Evolutionary conservation across 768 basidiomycete species (phyloP).

Genomic region (Strobilomyces confusus): DNA sequence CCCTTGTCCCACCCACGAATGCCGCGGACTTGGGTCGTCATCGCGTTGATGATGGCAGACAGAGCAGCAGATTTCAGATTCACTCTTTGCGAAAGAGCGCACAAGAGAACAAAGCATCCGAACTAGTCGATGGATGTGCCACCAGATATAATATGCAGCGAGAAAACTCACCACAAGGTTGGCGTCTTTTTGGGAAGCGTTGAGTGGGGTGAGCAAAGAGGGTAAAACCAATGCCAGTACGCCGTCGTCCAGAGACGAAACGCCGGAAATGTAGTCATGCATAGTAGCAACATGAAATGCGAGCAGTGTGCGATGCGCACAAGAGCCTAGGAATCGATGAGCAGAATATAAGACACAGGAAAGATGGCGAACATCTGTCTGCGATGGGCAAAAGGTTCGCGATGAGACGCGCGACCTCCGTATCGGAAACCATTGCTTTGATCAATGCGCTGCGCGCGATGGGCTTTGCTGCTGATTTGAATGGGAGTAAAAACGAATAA

Average conservation of each 20-base stretch:
- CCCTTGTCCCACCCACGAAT: conserved; percentile 16
- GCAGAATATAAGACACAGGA: background rate
- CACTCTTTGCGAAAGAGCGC: conserved; percentile 64
- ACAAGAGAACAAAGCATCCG: conserved; percentile 69
- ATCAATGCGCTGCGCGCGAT: conserved; percentile 72
- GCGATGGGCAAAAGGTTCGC: conserved; percentile 59
- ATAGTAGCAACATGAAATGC: conserved; percentile 79
- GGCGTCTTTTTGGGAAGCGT: conserved; percentile 42
- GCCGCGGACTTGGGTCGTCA: conserved; percentile 45
- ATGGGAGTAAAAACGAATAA: conserved; percentile 69
- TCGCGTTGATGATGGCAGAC: conserved; percentile 50
- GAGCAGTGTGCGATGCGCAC: conserved; percentile 65
- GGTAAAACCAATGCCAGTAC: conserved; percentile 62
- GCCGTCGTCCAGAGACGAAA: conserved; percentile 58
- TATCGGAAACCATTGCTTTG: conserved; percentile 68
- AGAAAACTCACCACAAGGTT: conserved; percentile 44
- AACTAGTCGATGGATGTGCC: conserved; percentile 40
- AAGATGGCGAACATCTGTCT: conserved; percentile 36
- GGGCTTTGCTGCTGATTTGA: conserved; percentile 72
- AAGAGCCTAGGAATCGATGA: conserved; percentile 27
- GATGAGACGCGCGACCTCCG: conserved; percentile 71
- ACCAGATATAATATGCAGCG: background rate
- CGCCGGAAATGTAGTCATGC: conserved; percentile 71
- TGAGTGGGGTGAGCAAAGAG: conserved; percentile 57
- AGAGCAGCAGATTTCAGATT: conserved; percentile 56